phyloP scores from a whole-genome alignment of 2,329 filamentous ascomycete genomes.

The Lachnellula cervina region DNA sequence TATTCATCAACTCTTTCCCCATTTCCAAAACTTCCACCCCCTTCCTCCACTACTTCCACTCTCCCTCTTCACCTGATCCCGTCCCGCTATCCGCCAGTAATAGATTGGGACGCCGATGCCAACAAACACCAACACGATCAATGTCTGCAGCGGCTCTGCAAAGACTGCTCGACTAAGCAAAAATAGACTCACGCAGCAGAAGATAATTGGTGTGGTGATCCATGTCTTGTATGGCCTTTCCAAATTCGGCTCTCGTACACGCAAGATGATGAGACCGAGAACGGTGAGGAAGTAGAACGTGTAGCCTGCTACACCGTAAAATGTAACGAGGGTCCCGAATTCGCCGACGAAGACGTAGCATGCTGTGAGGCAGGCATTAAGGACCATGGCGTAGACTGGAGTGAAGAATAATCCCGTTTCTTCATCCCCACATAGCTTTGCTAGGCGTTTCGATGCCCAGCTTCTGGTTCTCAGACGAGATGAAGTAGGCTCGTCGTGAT shows the following conservation, averaged over 20 bases:
- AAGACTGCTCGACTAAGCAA: slow-evolving; percentile 84
- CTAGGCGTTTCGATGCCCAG: slow-evolving; percentile 55
- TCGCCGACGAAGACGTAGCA: slow-evolving; percentile 82
- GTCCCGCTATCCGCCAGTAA: slow-evolving; percentile 74
- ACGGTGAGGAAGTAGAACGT: slow-evolving; percentile 97
- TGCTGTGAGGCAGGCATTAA: slow-evolving; percentile 71
- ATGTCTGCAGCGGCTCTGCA: slow-evolving; percentile 82
- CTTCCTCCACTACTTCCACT: slow-evolving; percentile 33
- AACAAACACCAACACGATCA: slow-evolving; percentile 83
- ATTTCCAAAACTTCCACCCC: slow-evolving; percentile 59
- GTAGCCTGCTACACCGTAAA: slow-evolving; percentile 96
- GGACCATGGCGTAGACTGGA: slow-evolving; percentile 82
- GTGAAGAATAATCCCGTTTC: slow-evolving; percentile 83
- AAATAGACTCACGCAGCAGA: slow-evolving; percentile 96
- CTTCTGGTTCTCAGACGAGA: slow-evolving; percentile 46
- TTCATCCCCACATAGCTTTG: slow-evolving; percentile 66
- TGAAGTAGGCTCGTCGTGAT: slow-evolving; percentile 35
- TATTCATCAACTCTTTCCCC: slow-evolving; percentile 5
- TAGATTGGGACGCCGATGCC: slow-evolving; percentile 80
- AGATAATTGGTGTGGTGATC: slow-evolving; percentile 96
- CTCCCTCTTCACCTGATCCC: slow-evolving; percentile 47
- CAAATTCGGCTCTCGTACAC: slow-evolving; percentile 79
- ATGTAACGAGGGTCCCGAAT: slow-evolving; percentile 87
- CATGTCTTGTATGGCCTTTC: slow-evolving; percentile 92
- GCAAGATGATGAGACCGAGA: slow-evolving; percentile 82